Conservation (phyloP, 441 rosid species). For the Croton laevigatus region DNA sequence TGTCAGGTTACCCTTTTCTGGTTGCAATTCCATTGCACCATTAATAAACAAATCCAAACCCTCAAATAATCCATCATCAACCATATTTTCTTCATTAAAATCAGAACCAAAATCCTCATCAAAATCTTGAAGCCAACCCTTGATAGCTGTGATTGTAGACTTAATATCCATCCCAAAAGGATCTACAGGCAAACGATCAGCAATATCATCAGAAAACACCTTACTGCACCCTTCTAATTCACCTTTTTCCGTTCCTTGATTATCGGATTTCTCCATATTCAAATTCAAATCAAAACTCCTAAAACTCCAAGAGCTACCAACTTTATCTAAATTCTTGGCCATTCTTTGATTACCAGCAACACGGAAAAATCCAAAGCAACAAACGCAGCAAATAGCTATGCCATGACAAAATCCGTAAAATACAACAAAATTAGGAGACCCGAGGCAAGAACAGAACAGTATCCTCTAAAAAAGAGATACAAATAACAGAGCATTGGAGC, state of each 20-base stretch:
- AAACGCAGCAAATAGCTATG: neutral
- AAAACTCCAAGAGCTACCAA: slow-evolving; percentile 23
- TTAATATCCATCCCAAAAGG: slow-evolving; percentile 77
- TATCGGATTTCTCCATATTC: slow-evolving; percentile 25
- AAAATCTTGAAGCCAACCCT: slow-evolving; percentile 71
- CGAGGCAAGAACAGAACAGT: neutral
- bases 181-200: slow-evolving; percentile 76
- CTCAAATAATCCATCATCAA: slow-evolving; percentile 42
- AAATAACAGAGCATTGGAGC: neutral
- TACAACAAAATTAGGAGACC: neutral
- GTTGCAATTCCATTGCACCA: slow-evolving; percentile 56
- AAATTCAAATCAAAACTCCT: slow-evolving; percentile 24
- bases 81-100: slow-evolving; percentile 25
- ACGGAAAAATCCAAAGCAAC: neutral
- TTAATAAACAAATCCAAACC: slow-evolving; percentile 59
- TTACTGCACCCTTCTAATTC: slow-evolving; percentile 21
- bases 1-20: slow-evolving; percentile 32
- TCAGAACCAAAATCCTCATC: slow-evolving; percentile 51
- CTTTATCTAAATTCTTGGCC: slow-evolving; percentile 15
- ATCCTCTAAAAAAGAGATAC: neutral
- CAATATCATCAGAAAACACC: slow-evolving; percentile 41
- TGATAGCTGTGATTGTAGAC: slow-evolving; percentile 55
- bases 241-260: slow-evolving; percentile 5
- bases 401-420: no score
- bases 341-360: neutral